phyloP scores from a whole-genome alignment of 768 basidiomycete species.

The Hygrophorus pudorinus region DNA sequence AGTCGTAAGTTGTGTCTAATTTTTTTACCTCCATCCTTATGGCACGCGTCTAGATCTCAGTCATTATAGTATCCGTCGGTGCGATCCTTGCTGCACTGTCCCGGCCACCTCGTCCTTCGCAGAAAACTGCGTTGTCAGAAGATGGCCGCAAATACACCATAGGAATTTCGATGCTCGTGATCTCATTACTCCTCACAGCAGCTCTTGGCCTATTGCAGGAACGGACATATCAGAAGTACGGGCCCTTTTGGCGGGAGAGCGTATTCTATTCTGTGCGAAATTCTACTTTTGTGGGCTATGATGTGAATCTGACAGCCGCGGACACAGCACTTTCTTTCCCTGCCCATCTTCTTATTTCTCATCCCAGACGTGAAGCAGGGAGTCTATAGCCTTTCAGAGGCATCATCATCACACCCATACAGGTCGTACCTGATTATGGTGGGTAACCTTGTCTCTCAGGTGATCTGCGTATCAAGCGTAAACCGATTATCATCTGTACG shows the following conservation, averaged over 20 bases:
- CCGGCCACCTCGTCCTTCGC: slow-evolving; percentile 28
- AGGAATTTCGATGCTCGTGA: slow-evolving; percentile 61
- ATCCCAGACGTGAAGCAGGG: slow-evolving; percentile 45
- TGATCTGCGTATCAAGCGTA: slow-evolving; percentile 76
- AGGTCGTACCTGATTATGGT: slow-evolving; percentile 48
- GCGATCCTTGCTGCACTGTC: slow-evolving; percentile 69
- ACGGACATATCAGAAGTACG: slow-evolving; percentile 60
- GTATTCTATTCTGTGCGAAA: slow-evolving; percentile 69
- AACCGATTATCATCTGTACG: slow-evolving; percentile 73
- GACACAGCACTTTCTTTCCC: slow-evolving; percentile 61
- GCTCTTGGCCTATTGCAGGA: slow-evolving; percentile 70
- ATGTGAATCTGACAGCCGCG: not conserved
- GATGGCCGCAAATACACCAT: slow-evolving; percentile 40
- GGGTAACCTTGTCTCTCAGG: slow-evolving; percentile 62
- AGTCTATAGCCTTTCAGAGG: slow-evolving; percentile 34
- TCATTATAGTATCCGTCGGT: slow-evolving; percentile 57
- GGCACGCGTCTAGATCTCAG: slow-evolving; percentile 37
- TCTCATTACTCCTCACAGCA: slow-evolving; percentile 59
- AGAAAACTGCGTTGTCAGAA: slow-evolving; percentile 14
- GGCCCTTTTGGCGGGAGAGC: slow-evolving; percentile 74
- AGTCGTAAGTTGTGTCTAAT: slow-evolving; percentile 33
- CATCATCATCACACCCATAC: slow-evolving; percentile 20
- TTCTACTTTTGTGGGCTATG: not conserved
- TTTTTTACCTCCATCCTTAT: not conserved
- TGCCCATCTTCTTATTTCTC: slow-evolving; percentile 68